Percentiles rank a stretch among this genome's conserved stretches.
Evolutionary conservation across 2,329 filamentous ascomycete species (phyloP).

Genomic region (Paraphaeosphaeria minitans): DNA sequence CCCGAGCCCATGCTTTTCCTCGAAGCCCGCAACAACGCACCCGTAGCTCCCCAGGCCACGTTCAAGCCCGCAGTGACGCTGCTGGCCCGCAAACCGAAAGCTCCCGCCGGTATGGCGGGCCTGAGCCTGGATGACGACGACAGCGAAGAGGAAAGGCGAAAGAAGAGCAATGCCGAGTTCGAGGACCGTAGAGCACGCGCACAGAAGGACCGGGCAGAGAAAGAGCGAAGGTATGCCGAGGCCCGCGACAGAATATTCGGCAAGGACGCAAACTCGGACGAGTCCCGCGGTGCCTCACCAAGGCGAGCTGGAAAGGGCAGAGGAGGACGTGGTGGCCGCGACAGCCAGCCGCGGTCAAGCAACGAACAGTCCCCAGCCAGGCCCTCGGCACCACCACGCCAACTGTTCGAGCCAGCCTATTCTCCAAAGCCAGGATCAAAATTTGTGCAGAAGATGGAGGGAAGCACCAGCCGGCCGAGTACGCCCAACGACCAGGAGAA

Average conservation of each 20-base stretch:
- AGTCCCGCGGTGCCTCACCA: conserved; percentile 43
- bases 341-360: conserved; percentile 45
- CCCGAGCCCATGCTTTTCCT: conserved; percentile 77
- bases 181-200: conserved; percentile 81
- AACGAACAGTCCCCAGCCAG: conserved; percentile 45
- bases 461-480: conserved; percentile 52
- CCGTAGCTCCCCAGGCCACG: conserved; percentile 69
- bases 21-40: conserved; percentile 66
- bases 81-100: conserved; percentile 80
- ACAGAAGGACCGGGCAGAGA: conserved; percentile 81
- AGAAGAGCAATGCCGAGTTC: conserved; percentile 67
- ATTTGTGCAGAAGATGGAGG: conserved; percentile 51
- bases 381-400: conserved; percentile 49
- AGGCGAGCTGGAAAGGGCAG: conserved; percentile 46
- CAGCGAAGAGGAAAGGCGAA: conserved; percentile 66
- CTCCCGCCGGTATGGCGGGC: conserved; percentile 51
- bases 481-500: conserved; percentile 68
- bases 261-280: conserved; percentile 50
- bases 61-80: conserved; percentile 86
- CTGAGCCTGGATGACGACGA: conserved; percentile 57
- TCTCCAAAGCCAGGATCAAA: conserved; percentile 65
- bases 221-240: conserved; percentile 88
- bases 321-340: conserved; percentile 44
- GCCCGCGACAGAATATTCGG: conserved; percentile 87
- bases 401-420: conserved; percentile 80